These are phyloP conservation scores for Candida piceae DNA, from an alignment of 805 yeast genomes.

Conservation along the genomic window DNA sequence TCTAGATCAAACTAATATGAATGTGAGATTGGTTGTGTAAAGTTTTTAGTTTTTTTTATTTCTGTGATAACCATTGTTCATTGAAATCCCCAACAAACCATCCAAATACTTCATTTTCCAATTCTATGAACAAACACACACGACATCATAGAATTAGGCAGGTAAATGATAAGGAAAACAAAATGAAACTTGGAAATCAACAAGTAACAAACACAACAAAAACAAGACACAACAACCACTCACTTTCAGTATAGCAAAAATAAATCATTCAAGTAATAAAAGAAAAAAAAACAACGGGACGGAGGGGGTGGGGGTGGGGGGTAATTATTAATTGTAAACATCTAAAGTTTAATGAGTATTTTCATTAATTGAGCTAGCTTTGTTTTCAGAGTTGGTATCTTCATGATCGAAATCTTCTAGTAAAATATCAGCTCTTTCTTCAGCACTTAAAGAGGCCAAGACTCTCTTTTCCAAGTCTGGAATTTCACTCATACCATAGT, in stretches of 20 bases:
- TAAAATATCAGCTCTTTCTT: conserved; percentile 35
- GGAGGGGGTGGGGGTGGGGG: too few species aligned
- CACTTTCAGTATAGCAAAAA: neutral
- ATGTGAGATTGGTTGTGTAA: too few species aligned
- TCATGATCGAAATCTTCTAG: conserved; percentile 27
- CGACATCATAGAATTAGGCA: conserved; percentile 1
- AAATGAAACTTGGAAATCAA: neutral
- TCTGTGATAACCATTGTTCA: too few species aligned
- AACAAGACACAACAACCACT: too few species aligned
- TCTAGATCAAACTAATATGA: too few species aligned
- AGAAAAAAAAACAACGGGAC: neutral
- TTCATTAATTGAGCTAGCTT: conserved; percentile 13
- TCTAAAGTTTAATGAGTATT: conserved; percentile 3
- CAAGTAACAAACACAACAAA: too few species aligned
- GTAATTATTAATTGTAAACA: neutral
- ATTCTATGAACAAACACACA: conserved; percentile 4
- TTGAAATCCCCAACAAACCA: too few species aligned
- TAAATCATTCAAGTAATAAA: neutral
- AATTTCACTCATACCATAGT: conserved; percentile 85
- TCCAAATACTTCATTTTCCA: neutral
- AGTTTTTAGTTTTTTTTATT: too few species aligned
- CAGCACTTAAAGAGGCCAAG: conserved; percentile 48
- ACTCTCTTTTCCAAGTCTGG: conserved; percentile 62
- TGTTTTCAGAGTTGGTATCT: too few species aligned
- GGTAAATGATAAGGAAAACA: neutral